Percentiles rank a stretch among this genome's conserved stretches.
Evolutionary conservation across 495 filamentous ascomycete genomes (phyloP).

Genomic region (Xylaria nigripes): DNA sequence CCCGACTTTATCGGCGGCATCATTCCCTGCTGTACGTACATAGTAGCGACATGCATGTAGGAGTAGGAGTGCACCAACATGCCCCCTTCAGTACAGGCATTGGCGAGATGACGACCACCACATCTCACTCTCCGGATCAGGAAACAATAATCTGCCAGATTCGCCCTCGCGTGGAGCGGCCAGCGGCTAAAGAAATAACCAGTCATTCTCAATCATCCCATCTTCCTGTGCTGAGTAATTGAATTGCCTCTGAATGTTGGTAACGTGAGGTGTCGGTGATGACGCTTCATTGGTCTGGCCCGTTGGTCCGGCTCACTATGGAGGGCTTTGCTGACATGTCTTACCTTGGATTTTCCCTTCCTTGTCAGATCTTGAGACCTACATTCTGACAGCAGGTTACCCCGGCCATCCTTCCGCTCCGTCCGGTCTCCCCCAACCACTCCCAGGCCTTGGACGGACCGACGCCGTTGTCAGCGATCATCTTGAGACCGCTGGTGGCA

Average conservation of each 20-base stretch:
- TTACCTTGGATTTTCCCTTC: not conserved
- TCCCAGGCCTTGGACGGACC: not conserved
- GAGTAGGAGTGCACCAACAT: not conserved
- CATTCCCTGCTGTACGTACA: not conserved
- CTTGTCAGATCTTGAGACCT: not conserved
- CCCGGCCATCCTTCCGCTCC: not conserved
- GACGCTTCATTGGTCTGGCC: not conserved
- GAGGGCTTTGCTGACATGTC: constrained; percentile 4
- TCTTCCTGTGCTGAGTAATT: not conserved
- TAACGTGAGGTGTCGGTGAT: not conserved
- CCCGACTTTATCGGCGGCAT: not conserved
- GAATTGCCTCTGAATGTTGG: too few species aligned
- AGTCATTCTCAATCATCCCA: not conserved
- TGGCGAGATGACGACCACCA: not conserved
- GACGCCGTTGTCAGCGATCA: not conserved
- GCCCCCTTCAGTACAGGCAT: not conserved
- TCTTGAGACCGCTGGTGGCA: too few species aligned
- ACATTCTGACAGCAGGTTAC: not conserved
- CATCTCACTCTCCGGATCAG: not conserved
- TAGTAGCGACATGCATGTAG: too few species aligned
- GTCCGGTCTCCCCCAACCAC: not conserved
- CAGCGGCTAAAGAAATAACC: not conserved
- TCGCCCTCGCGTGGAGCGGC: not conserved
- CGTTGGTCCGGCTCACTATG: constrained; percentile 6
- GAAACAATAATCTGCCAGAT: not conserved